Percentiles rank a stretch among this genome's conserved stretches.
Evolutionary conservation across 768 basidiomycete genomes (phyloP).

Genomic region (Russula vinacea): DNA sequence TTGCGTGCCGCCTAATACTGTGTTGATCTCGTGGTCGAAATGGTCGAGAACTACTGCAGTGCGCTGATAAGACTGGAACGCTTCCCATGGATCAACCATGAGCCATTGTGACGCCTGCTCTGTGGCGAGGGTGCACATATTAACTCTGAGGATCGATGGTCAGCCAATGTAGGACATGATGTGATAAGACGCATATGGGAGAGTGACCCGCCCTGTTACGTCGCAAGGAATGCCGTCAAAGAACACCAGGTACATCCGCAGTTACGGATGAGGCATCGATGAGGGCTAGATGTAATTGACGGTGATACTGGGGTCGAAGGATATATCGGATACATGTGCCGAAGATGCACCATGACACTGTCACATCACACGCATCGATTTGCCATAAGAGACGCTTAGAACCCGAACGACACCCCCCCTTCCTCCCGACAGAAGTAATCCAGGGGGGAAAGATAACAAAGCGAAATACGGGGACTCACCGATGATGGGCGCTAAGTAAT

Average conservation of each 20-base stretch:
- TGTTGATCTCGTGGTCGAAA: conserved; percentile 93
- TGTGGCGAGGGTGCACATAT: conserved; percentile 85
- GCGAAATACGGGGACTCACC: conserved; percentile 52
- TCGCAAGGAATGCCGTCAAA: background rate
- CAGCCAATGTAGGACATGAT: background rate
- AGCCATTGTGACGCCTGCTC: conserved; percentile 91
- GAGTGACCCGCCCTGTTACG: background rate
- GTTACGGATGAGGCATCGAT: conserved; percentile 1
- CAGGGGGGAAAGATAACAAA: background rate
- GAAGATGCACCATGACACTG: conserved; percentile 4
- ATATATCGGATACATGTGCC: conserved; percentile 3
- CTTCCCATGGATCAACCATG: conserved; percentile 99
- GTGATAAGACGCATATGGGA: conserved; percentile 1
- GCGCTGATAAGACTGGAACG: conserved; percentile 89
- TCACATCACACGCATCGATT: background rate
- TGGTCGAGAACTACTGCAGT: conserved; percentile 98
- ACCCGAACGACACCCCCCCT: background rate
- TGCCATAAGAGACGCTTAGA: background rate
- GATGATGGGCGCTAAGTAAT: conserved; percentile 78
- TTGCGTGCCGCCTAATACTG: conserved; percentile 70
- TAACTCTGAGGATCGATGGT: conserved; percentile 49
- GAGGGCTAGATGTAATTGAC: background rate
- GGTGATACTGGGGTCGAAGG: conserved; percentile 8
- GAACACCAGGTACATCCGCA: background rate
- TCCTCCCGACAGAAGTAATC: background rate